Evolutionary conservation across 305 asterid species (phyloP), one percentile per base, ranked within the genome.

Genomic region (Rubia occidens): DNA sequence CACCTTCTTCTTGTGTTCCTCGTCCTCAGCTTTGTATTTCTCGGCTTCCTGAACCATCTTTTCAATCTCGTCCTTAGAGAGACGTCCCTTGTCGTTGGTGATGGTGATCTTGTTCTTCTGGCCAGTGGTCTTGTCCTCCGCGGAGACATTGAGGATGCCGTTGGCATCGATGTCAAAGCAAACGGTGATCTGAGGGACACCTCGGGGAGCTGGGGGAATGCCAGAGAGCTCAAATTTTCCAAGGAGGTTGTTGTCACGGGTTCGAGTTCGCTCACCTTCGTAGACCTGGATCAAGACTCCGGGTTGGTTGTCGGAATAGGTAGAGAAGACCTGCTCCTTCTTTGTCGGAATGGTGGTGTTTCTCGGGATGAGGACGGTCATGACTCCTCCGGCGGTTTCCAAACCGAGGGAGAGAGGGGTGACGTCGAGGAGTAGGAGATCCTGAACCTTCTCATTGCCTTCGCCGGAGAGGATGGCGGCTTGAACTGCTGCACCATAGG

Each of bases 201-300:
- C 82, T 21, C 80, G 54, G 3, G 82, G 82, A 17, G 82, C 82
- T 6, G 82, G 82, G 3, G 82, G 82, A 4, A 79, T 79, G 35
- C 80, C 82, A 51, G 82, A 79, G 11, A 79, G 78, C 78, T 79
- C 82, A 39, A 79, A 79, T 70, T 75, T 79, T n/a, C 82, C 82
- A 69, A 79, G 59, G 8, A 75, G 4, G 42, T 79, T 79, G 69
- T 79, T 79, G 45, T 79, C 82, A 7, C 82, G 60, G 29, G 80
- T 79, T 69, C 82, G 75, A 9, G 82, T 67, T 39, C 82, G 66
- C 61, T 79, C 82, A 43, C 80, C 80, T 60, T 79, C 82, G 15
- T 64, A 79, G 1, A 79, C 82, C 71, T 79, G 82, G 58, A 79
- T 79, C 58, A 79, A 62, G 43, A 79, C 82, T 40, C 82, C 80